Evolutionary conservation across 352 stramenopile genomes (phyloP).

Genomic region (Pythium monospermum): DNA sequence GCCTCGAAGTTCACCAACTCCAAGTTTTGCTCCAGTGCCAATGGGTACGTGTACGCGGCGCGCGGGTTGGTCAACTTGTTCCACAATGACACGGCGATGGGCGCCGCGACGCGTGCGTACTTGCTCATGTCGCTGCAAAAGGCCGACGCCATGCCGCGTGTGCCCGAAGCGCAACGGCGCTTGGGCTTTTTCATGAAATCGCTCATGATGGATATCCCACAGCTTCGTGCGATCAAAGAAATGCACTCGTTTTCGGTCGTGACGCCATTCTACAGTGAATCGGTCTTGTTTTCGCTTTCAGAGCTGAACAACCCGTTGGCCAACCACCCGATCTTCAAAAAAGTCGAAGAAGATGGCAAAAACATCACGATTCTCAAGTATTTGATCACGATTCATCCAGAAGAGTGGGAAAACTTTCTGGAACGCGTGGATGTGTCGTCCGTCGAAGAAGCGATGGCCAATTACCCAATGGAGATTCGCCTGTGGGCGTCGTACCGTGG

Average conservation of each 20-base stretch:
- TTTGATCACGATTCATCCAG: conserved; percentile 80
- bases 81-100: conserved; percentile 74
- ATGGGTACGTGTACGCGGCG: no score
- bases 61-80: no score
- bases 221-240: conserved; percentile 68
- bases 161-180: conserved; percentile 77
- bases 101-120: conserved; percentile 70
- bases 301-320: conserved; percentile 78
- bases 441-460: conserved; percentile 73
- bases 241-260: conserved; percentile 89
- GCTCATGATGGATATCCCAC: conserved; percentile 85
- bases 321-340: conserved; percentile 78
- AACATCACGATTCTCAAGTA: conserved; percentile 89
- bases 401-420: conserved; percentile 87
- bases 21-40: no score
- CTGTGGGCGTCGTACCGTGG: conserved; percentile 84
- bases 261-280: conserved; percentile 88
- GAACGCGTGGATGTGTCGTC: conserved; percentile 70
- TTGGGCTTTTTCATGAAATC: conserved; percentile 90
- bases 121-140: conserved; percentile 83
- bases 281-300: conserved; percentile 78
- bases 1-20: conserved; percentile 80
- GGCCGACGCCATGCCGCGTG: conserved; percentile 77
- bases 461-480: conserved; percentile 79
- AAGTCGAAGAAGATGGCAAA: conserved; percentile 77